Evolutionary conservation across 306 rosid genomes (phyloP).

Genomic region (Ormosia semicastrata): DNA sequence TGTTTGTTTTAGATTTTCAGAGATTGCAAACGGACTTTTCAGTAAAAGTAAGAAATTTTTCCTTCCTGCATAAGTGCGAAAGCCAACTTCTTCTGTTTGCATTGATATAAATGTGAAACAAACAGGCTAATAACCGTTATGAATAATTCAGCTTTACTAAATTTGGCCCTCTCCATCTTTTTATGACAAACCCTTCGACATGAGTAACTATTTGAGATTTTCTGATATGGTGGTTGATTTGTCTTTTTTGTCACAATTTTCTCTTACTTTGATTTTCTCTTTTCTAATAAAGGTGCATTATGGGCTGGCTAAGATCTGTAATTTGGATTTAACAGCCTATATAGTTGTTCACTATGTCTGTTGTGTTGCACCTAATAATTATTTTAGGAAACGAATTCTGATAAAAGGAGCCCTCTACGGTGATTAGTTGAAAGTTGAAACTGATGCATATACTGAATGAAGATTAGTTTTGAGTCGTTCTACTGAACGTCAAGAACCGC

Average conservation of each 20-base stretch:
- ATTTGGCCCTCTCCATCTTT: neutral
- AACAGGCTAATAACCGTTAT: too few relatives aligned
- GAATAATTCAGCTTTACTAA: neutral
- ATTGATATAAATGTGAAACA: neutral
- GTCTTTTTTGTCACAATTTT: neutral
- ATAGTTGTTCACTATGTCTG: neutral
- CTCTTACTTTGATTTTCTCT: neutral
- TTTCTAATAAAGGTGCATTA: neutral
- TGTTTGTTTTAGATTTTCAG: neutral
- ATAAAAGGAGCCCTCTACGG: neutral
- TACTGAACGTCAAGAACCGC: too few relatives aligned
- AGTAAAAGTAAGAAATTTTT: neutral
- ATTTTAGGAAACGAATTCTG: neutral
- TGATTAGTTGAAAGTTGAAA: neutral
- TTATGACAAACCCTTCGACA: neutral
- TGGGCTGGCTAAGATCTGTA: neutral
- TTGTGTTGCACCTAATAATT: neutral
- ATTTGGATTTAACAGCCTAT: neutral
- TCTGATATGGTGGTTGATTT: neutral
- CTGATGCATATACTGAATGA: neutral
- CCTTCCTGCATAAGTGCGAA: neutral
- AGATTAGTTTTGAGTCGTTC: too few relatives aligned
- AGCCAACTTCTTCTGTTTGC: neutral
- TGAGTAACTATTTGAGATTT: neutral
- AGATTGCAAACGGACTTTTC: neutral